Conservation (phyloP, 1,284 basidiomycete genomes). For the Cerioporus squamosus region DNA sequence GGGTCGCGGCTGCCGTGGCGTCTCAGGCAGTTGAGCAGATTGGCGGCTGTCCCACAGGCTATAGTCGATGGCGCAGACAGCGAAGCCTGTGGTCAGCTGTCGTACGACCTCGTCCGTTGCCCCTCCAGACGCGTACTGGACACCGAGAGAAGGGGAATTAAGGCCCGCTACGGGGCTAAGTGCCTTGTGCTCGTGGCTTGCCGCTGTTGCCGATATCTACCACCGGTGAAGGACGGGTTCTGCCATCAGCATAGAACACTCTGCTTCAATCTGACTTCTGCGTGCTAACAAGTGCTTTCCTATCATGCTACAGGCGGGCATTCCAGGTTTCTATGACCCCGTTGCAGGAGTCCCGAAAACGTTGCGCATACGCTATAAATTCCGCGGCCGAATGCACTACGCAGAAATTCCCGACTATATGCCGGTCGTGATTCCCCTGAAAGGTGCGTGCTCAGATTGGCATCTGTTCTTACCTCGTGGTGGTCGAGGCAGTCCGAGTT, state of each 20-base stretch:
- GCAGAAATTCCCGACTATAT: constrained; percentile 75
- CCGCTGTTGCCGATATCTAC: constrained; percentile 17
- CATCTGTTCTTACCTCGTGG: neutral
- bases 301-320: constrained; percentile 48
- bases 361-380: constrained; percentile 77
- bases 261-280: neutral
- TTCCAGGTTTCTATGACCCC: constrained; percentile 81
- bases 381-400: constrained; percentile 76
- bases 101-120: too few relatives aligned
- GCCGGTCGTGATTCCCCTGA: constrained; percentile 76
- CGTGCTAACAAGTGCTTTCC: constrained; percentile 1
- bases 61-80: constrained; percentile 4
- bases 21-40: constrained; percentile 15
- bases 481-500: constrained; percentile 8
- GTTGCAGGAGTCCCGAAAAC: constrained; percentile 69
- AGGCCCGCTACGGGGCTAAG: neutral
- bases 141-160: too few relatives aligned
- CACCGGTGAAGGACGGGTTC: constrained; percentile 10
- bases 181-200: neutral
- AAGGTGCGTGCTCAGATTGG: constrained; percentile 51
- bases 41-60: constrained; percentile 10
- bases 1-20: constrained; percentile 17
- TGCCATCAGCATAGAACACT: constrained; percentile 13
- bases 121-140: too few relatives aligned
- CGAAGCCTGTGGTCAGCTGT: neutral